phyloP scores from a whole-genome alignment of 345 rosid genomes.

The Cochlearia excelsa region DNA sequence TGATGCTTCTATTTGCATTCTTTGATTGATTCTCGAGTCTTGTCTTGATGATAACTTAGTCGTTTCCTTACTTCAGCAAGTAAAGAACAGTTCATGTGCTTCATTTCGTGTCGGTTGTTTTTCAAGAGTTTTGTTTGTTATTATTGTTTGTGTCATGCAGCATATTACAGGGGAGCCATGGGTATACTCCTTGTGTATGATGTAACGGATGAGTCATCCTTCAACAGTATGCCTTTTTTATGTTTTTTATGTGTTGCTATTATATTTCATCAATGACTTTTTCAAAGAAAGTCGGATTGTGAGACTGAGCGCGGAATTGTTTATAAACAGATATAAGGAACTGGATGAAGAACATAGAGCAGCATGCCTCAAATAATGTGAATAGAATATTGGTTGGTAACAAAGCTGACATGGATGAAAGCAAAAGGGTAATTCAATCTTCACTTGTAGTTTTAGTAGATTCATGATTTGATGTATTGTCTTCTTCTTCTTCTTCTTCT shows the following conservation, averaged over 20 bases:
- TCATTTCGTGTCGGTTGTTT: background rate
- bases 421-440: slow-evolving; percentile 68
- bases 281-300: slow-evolving; percentile 9
- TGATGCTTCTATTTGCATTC: too few species aligned
- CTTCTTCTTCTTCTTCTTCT: too few species aligned
- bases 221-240: too few species aligned
- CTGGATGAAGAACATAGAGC: slow-evolving; percentile 98
- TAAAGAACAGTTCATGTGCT: background rate
- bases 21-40: background rate
- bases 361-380: slow-evolving; percentile 95
- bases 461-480: background rate
- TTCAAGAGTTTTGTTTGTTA: too few species aligned
- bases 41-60: background rate
- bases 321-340: slow-evolving; percentile 70
- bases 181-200: too few species aligned
- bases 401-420: slow-evolving; percentile 99
- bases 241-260: too few species aligned
- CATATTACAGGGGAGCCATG: slow-evolving; percentile 84
- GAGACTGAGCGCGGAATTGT: slow-evolving; percentile 4
- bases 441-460: background rate
- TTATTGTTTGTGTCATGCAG: slow-evolving; percentile 36
- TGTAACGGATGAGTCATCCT: too few species aligned
- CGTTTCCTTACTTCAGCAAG: background rate
- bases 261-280: background rate
- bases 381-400: slow-evolving; percentile 91